These are phyloP conservation scores for Brasilioporus rufonigricans DNA, from an alignment of 768 basidiomycete species.

Conservation along the genomic window DNA sequence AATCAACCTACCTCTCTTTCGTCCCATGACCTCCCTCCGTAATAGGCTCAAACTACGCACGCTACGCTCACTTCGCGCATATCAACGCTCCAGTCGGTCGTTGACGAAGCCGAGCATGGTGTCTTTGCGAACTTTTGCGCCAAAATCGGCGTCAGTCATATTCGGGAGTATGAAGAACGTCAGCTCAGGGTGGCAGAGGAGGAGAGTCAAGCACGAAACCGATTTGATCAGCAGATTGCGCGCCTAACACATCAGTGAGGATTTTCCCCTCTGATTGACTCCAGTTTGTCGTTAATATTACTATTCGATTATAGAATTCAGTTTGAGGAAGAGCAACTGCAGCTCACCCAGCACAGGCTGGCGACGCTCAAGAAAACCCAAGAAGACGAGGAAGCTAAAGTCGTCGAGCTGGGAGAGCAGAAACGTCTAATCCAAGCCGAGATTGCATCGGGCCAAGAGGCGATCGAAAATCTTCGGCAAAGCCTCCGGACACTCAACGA, in stretches of 20 bases:
- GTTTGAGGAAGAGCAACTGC: conserved; percentile 79
- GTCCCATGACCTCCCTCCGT: not conserved
- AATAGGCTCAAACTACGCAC: conserved; percentile 56
- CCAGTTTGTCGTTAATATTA: conserved; percentile 2
- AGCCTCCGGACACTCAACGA: conserved; percentile 62
- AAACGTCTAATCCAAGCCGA: conserved; percentile 56
- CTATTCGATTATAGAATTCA: conserved; percentile 49
- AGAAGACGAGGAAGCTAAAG: conserved; percentile 49
- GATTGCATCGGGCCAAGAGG: conserved; percentile 54
- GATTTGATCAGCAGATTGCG: conserved; percentile 84
- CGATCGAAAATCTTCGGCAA: conserved; percentile 55
- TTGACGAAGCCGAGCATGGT: conserved; percentile 78
- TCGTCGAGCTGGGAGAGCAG: conserved; percentile 53
- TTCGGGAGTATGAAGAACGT: conserved; percentile 92
- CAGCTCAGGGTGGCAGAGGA: conserved; percentile 87
- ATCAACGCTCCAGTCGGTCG: conserved; percentile 47
- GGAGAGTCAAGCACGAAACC: conserved; percentile 78
- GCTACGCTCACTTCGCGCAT: conserved; percentile 54
- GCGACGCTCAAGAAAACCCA: conserved; percentile 50
- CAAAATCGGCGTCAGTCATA: conserved; percentile 73
- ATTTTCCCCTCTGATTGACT: conserved; percentile 19
- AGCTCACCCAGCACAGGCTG: conserved; percentile 61
- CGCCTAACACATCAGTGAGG: conserved; percentile 79
- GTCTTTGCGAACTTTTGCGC: conserved; percentile 78
- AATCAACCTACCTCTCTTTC: not conserved